phyloP scores from a whole-genome alignment of 345 rosid genomes.

The Gossypium thurberi region DNA sequence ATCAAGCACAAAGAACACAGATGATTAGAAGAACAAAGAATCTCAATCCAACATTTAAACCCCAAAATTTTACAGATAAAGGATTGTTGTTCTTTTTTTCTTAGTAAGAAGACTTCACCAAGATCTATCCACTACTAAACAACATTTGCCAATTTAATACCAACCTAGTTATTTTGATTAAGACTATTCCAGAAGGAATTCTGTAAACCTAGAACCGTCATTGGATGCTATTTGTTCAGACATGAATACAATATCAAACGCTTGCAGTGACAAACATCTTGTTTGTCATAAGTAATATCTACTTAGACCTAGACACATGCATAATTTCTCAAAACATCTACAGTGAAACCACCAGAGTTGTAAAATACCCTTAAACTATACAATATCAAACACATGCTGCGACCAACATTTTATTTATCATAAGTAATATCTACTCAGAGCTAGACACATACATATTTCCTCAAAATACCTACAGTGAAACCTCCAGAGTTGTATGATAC shows the following conservation, averaged over 20 bases:
- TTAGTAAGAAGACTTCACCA: neutral
- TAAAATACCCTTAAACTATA: neutral
- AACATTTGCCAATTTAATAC: neutral
- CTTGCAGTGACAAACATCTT: neutral
- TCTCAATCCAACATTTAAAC: conserved; percentile 3
- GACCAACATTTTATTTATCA: neutral
- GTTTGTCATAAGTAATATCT: neutral
- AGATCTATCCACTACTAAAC: neutral
- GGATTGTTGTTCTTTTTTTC: neutral
- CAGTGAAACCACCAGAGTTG: neutral
- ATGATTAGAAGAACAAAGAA: neutral
- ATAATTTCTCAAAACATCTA: neutral
- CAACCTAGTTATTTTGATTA: neutral
- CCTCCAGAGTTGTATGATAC: neutral
- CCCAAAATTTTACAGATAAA: neutral
- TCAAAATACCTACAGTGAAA: neutral
- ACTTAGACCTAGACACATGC: neutral
- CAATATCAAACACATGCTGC: neutral
- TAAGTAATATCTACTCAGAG: neutral
- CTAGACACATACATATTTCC: neutral
- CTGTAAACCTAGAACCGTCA: neutral
- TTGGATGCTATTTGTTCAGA: neutral
- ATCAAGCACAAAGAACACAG: neutral
- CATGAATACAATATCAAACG: neutral
- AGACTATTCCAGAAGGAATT: neutral